Conservation (phyloP, 2,329 filamentous ascomycete genomes). For the Sordariomycetes sp. region DNA sequence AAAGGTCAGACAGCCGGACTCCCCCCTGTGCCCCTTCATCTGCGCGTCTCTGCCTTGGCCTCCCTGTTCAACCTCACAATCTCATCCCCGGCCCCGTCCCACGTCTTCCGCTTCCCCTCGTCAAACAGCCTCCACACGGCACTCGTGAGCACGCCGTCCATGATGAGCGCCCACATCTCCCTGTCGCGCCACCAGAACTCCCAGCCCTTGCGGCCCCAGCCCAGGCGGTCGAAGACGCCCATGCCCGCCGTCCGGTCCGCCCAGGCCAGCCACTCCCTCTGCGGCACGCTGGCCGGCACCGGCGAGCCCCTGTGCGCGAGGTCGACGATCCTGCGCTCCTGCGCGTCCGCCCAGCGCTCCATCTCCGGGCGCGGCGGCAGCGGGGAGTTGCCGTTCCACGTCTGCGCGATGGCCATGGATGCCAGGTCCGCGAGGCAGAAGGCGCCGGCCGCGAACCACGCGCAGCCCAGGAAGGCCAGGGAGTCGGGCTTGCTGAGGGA, state of each 20-base stretch:
- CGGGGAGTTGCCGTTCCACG: slow-evolving; percentile 27
- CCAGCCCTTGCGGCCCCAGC: slow-evolving; percentile 30
- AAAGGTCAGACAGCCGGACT: too few relatives aligned
- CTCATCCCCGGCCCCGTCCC: slow-evolving; percentile 26
- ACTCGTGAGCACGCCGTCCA: slow-evolving; percentile 28
- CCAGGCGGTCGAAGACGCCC: slow-evolving; percentile 26
- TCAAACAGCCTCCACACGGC: slow-evolving; percentile 31
- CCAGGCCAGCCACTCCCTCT: slow-evolving; percentile 26
- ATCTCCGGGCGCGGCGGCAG: slow-evolving; percentile 27
- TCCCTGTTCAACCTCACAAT: slow-evolving; percentile 20
- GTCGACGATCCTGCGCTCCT: slow-evolving; percentile 21
- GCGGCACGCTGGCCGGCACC: slow-evolving; percentile 15
- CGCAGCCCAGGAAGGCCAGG: slow-evolving; percentile 31
- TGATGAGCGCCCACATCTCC: slow-evolving; percentile 24
- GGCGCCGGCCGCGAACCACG: slow-evolving; percentile 21
- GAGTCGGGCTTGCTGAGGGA: slow-evolving; percentile 30
- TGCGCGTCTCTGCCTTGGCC: too few relatives aligned
- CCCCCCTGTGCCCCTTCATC: too few relatives aligned
- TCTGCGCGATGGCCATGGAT: slow-evolving; percentile 30
- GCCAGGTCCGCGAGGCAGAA: slow-evolving; percentile 30
- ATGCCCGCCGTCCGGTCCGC: slow-evolving; percentile 31
- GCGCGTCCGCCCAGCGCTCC: slow-evolving; percentile 19
- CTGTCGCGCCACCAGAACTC: slow-evolving; percentile 29
- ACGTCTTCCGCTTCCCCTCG: slow-evolving; percentile 24
- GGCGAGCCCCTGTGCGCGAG: slow-evolving; percentile 16